Conservation (phyloP, 768 basidiomycete genomes). For the Polyporus arcularius region DNA sequence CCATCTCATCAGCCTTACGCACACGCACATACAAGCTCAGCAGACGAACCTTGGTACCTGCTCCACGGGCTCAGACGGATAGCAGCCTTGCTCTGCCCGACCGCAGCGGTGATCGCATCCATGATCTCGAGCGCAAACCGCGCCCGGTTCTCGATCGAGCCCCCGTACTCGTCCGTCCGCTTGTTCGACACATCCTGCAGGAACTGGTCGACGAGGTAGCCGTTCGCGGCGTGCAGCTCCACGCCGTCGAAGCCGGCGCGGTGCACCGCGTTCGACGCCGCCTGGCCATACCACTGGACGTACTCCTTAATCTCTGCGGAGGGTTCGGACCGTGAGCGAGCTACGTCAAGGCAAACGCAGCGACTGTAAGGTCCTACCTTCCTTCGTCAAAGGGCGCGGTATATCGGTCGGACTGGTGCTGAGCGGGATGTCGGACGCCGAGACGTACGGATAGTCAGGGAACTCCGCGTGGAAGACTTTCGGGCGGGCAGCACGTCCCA, state of each 20-base stretch:
- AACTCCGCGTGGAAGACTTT: conserved; percentile 39
- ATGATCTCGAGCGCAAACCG: conserved; percentile 47
- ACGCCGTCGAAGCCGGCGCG: conserved; percentile 31
- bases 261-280: conserved; percentile 32
- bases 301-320: conserved; percentile 38
- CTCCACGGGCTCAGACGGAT: conserved; percentile 42
- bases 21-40: background rate
- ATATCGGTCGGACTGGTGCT: conserved; percentile 5
- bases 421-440: conserved; percentile 26
- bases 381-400: conserved; percentile 28
- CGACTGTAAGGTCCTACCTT: conserved; percentile 9
- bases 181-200: conserved; percentile 40
- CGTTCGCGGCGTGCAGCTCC: conserved; percentile 31
- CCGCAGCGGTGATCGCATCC: conserved; percentile 36
- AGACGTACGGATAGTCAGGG: conserved; percentile 17
- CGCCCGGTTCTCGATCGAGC: conserved; percentile 45
- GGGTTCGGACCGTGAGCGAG: background rate
- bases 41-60: conserved; percentile 15
- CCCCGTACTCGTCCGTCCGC: conserved; percentile 52
- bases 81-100: conserved; percentile 41
- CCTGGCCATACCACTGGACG: conserved; percentile 31
- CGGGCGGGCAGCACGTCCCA: conserved; percentile 44
- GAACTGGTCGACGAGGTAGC: conserved; percentile 44
- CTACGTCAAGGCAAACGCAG: background rate
- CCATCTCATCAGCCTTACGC: background rate